Evolutionary conservation across 2,329 filamentous ascomycete genomes (phyloP).

Genomic region (Sclerotinia glacialis): DNA sequence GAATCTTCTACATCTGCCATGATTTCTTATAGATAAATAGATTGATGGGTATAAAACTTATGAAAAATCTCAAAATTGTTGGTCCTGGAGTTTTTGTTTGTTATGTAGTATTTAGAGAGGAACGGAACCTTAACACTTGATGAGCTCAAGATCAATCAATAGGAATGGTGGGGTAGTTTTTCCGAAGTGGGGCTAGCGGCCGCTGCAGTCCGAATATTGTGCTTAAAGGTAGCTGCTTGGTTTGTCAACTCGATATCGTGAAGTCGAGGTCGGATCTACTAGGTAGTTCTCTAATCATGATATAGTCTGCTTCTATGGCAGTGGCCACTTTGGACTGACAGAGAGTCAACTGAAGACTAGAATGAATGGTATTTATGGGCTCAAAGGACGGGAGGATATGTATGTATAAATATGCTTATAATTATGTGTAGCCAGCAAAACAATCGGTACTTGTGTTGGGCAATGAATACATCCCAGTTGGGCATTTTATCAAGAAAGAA

Average conservation of each 20-base stretch:
- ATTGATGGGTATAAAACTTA: too few relatives aligned
- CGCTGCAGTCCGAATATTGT: background rate
- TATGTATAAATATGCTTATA: background rate
- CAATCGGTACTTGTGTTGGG: background rate
- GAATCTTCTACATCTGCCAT: conserved; percentile 36
- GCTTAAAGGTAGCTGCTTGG: too few relatives aligned
- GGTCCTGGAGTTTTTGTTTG: background rate
- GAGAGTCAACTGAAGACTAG: too few relatives aligned
- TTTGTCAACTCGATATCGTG: background rate
- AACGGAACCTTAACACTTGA: background rate
- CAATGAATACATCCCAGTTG: background rate
- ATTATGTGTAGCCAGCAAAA: background rate
- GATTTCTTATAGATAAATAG: conserved; percentile 2
- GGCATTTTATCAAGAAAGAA: background rate
- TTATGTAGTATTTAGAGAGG: background rate
- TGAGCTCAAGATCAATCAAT: background rate
- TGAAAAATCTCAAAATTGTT: background rate
- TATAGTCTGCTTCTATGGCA: background rate
- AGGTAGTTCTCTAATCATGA: too few relatives aligned
- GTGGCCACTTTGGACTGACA: too few relatives aligned
- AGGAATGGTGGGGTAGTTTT: conserved; percentile 21
- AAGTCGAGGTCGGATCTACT: too few relatives aligned
- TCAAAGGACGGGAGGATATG: background rate
- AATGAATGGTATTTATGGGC: background rate
- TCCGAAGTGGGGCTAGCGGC: conserved; percentile 1